Conservation (phyloP, 2,329 filamentous ascomycete genomes). For the Cladobotryum protrusum region DNA sequence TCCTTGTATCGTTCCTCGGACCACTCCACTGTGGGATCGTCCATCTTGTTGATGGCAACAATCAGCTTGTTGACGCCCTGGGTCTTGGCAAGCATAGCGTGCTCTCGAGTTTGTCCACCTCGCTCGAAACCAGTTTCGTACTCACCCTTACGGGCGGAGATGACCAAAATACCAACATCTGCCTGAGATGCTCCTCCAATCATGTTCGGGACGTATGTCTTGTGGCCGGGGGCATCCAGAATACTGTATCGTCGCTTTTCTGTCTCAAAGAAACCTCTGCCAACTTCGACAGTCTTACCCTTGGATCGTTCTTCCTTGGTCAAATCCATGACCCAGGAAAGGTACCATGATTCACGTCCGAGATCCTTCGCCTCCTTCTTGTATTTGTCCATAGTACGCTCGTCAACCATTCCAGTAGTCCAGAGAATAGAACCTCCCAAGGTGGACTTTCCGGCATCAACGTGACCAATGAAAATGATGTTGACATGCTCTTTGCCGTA, state of each 20-base stretch:
- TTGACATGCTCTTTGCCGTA: slow-evolving; percentile 93
- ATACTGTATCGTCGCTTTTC: slow-evolving; percentile 96
- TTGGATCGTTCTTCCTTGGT: slow-evolving; percentile 95
- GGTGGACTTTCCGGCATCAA: slow-evolving; percentile 96
- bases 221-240: slow-evolving; percentile 93
- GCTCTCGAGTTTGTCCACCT: slow-evolving; percentile 94
- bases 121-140: slow-evolving; percentile 98
- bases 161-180: slow-evolving; percentile 91
- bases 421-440: slow-evolving; percentile 91
- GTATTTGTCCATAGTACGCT: slow-evolving; percentile 97
- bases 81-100: slow-evolving; percentile 95
- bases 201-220: slow-evolving; percentile 98
- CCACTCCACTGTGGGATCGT: slow-evolving; percentile 95
- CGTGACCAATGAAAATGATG: slow-evolving; percentile 96
- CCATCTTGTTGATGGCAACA: slow-evolving; percentile 98
- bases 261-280: slow-evolving; percentile 92
- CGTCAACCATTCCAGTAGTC: slow-evolving; percentile 97
- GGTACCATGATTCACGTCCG: slow-evolving; percentile 96
- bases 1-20: slow-evolving; percentile 88
- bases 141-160: slow-evolving; percentile 93
- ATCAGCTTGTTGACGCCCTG: slow-evolving; percentile 96
- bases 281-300: slow-evolving; percentile 97
- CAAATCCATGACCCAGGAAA: slow-evolving; percentile 96
- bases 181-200: slow-evolving; percentile 92
- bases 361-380: slow-evolving; percentile 94